These are phyloP conservation scores for Serendipita vermifera DNA, from an alignment of 768 basidiomycete species.

Conservation along the genomic window DNA sequence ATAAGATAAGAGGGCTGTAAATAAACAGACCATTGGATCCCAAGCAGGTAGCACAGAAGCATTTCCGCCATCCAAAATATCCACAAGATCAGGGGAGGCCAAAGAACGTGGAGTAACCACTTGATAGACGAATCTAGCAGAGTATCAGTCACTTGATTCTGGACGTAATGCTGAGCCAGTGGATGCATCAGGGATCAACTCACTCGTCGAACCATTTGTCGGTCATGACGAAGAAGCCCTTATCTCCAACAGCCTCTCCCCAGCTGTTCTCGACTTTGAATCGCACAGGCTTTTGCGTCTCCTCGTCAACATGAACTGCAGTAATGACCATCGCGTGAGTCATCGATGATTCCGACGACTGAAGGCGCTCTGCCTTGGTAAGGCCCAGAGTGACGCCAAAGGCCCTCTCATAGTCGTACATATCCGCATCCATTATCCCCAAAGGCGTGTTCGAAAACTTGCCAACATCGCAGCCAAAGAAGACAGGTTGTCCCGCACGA, in stretches of 20 bases:
- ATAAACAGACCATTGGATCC: conserved; percentile 67
- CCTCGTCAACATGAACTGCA: conserved; percentile 72
- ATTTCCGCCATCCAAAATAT: conserved; percentile 60
- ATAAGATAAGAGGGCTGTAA: not conserved
- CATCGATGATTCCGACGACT: conserved; percentile 77
- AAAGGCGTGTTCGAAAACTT: conserved; percentile 55
- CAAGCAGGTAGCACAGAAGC: conserved; percentile 65
- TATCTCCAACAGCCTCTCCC: conserved; percentile 62
- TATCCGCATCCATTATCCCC: conserved; percentile 78
- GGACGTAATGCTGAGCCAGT: conserved; percentile 6
- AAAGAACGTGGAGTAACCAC: conserved; percentile 74
- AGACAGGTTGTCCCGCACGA: conserved; percentile 79
- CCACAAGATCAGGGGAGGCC: conserved; percentile 68
- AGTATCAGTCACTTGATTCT: not conserved
- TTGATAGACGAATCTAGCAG: conserved; percentile 72
- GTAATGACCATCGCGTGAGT: conserved; percentile 95
- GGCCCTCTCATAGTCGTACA: conserved; percentile 64
- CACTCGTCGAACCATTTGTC: conserved; percentile 86
- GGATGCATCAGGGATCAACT: conserved; percentile 21
- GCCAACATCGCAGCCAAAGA: conserved; percentile 96
- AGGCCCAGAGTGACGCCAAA: conserved; percentile 29
- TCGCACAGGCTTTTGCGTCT: conserved; percentile 57
- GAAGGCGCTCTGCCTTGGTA: conserved; percentile 74
- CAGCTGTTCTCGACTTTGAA: conserved; percentile 98
- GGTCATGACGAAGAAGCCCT: conserved; percentile 88